Percentiles rank a stretch among this genome's conserved stretches.
These are phyloP conservation scores for Bombardia bombarda DNA, from an alignment of 495 filamentous ascomycete species.

Conservation along the genomic window DNA sequence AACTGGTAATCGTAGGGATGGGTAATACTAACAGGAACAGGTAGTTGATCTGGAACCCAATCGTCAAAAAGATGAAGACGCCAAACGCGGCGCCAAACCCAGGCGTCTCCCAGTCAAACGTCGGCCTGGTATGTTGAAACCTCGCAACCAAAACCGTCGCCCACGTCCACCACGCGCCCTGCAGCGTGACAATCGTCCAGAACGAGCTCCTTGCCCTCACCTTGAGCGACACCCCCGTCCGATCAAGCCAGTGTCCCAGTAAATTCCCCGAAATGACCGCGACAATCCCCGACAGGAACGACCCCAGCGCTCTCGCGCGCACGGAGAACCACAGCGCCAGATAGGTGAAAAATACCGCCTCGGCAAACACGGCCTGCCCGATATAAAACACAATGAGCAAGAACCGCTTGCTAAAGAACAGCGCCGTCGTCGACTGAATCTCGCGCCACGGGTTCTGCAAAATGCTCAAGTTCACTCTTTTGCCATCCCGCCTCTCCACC, in stretches of 20 bases:
- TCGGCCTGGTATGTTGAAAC: constrained; percentile 41
- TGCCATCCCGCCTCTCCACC: constrained; percentile 51
- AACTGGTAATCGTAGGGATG: neutral
- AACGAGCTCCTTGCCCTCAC: constrained; percentile 33
- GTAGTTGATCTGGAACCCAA: constrained; percentile 57
- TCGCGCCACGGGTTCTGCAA: constrained; percentile 39
- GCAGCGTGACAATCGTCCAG: constrained; percentile 38
- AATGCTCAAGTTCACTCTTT: constrained; percentile 45
- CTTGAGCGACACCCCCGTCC: constrained; percentile 38
- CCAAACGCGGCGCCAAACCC: constrained; percentile 52
- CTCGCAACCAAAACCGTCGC: constrained; percentile 47
- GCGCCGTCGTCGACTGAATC: constrained; percentile 39
- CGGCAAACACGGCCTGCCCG: constrained; percentile 51
- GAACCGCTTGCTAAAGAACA: constrained; percentile 46
- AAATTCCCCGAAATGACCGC: constrained; percentile 50
- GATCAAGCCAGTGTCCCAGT: constrained; percentile 50
- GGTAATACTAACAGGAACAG: constrained; percentile 43
- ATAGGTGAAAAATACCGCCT: constrained; percentile 58
- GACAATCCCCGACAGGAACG: constrained; percentile 52
- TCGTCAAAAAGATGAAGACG: constrained; percentile 50
- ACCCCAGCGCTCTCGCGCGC: constrained; percentile 52
- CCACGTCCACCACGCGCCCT: constrained; percentile 58
- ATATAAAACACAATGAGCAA: constrained; percentile 53
- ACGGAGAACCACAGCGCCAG: constrained; percentile 53
- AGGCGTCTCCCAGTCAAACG: constrained; percentile 48